A percentile compares a stretch with the other conserved stretches of the same genome.
Evolutionary conservation across 371 early-diverging fungal genomes (phyloP).

Genomic region (Mucor mucedo): DNA sequence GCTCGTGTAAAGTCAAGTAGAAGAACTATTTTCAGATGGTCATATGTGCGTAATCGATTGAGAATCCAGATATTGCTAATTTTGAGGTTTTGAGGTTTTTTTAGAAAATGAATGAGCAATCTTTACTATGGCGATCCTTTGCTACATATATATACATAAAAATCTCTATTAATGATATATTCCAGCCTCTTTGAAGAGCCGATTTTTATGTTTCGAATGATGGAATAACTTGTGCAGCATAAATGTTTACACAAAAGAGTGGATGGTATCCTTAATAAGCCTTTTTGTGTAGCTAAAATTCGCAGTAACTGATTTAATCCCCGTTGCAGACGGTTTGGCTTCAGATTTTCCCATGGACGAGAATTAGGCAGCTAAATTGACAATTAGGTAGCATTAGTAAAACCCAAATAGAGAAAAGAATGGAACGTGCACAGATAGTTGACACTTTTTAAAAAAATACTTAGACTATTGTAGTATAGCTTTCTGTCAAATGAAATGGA

Average conservation of each 20-base stretch:
- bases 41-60: no score
- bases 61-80: no score
- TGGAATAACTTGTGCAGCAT: not conserved
- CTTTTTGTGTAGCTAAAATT: not conserved
- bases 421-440: no score
- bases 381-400: conserved; percentile 1
- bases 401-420: not conserved
- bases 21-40: not conserved
- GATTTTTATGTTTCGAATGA: no score
- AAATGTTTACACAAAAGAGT: not conserved
- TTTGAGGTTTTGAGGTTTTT: no score
- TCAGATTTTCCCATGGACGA: conserved; percentile 5
- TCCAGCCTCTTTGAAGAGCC: no score
- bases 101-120: not conserved
- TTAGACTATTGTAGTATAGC: no score
- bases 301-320: not conserved
- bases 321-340: conserved; percentile 1
- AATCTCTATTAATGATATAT: no score
- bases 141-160: not conserved
- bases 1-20: not conserved
- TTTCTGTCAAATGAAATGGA: no score
- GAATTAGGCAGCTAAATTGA: not conserved
- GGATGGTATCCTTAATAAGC: not conserved
- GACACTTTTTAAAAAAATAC: no score
- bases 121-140: not conserved